Percentiles rank a stretch among this genome's conserved stretches.
phyloP scores from a whole-genome alignment of 805 yeast species.

The Candida easanensis region DNA sequence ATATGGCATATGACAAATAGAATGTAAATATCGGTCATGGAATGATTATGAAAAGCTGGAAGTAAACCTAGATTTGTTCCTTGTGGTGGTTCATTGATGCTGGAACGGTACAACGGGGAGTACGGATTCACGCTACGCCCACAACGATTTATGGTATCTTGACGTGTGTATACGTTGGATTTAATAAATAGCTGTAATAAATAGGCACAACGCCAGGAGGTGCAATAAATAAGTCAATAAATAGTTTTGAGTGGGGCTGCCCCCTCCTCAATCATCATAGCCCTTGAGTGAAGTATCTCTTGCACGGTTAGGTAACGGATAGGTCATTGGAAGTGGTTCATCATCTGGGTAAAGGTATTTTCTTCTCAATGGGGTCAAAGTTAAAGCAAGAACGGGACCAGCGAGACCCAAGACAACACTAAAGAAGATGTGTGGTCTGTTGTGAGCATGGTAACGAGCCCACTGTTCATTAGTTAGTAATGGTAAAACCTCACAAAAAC shows the following conservation, averaged over 20 bases:
- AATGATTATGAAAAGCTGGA: background rate
- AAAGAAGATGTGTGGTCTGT: slow-evolving; percentile 70
- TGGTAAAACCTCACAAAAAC: background rate
- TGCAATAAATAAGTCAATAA: background rate
- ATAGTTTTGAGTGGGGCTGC: background rate
- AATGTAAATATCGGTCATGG: slow-evolving; percentile 2
- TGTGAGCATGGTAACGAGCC: slow-evolving; percentile 73
- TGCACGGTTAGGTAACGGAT: slow-evolving; percentile 51
- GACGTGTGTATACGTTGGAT: too few relatives aligned
- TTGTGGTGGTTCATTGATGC: too few relatives aligned
- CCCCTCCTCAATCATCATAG: slow-evolving; percentile 44
- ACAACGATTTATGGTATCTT: too few relatives aligned
- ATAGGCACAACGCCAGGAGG: slow-evolving; percentile 1
- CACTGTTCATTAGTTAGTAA: slow-evolving; percentile 38
- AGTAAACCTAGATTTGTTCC: background rate
- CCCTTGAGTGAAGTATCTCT: slow-evolving; percentile 49
- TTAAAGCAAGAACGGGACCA: slow-evolving; percentile 62
- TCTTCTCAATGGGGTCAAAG: slow-evolving; percentile 67
- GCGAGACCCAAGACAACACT: slow-evolving; percentile 60
- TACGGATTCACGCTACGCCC: too few relatives aligned
- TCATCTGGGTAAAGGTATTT: slow-evolving; percentile 64
- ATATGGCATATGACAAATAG: background rate
- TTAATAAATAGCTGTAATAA: slow-evolving; percentile 11
- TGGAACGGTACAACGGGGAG: too few relatives aligned
- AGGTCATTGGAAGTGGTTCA: slow-evolving; percentile 55